Evolutionary conservation across 106 monocot genomes (phyloP).

Genomic region (Triglochin maritima): DNA sequence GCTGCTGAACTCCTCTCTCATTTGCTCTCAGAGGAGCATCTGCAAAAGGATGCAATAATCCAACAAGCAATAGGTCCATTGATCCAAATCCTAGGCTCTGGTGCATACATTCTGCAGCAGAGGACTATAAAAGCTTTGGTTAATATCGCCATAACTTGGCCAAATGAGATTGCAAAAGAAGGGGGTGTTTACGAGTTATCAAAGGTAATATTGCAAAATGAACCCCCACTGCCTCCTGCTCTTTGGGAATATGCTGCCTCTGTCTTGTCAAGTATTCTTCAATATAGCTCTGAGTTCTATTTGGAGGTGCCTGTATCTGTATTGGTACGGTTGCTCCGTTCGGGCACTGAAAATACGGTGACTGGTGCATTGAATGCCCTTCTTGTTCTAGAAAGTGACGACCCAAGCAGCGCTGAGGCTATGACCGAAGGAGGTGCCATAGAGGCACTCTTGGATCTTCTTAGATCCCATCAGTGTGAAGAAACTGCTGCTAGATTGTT

Average conservation of each 20-base stretch:
- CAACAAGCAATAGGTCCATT: slow-evolving; percentile 81
- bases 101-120: slow-evolving; percentile 72
- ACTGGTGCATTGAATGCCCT: slow-evolving; percentile 84
- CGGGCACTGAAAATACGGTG: slow-evolving; percentile 70
- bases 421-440: slow-evolving; percentile 95
- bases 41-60: slow-evolving; percentile 69
- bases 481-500: slow-evolving; percentile 89
- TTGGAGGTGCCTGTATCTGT: slow-evolving; percentile 92
- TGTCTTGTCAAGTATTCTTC: slow-evolving; percentile 73
- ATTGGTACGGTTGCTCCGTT: slow-evolving; percentile 75
- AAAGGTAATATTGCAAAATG: slow-evolving; percentile 85
- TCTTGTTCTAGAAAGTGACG: slow-evolving; percentile 85
- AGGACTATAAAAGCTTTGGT: slow-evolving; percentile 82
- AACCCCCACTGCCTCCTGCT: slow-evolving; percentile 66
- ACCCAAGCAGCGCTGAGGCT: slow-evolving; percentile 81
- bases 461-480: slow-evolving; percentile 81
- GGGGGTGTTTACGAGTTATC: slow-evolving; percentile 94
- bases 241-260: slow-evolving; percentile 97
- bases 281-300: slow-evolving; percentile 76
- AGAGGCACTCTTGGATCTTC: slow-evolving; percentile 81
- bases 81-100: slow-evolving; percentile 82
- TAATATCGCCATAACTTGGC: slow-evolving; percentile 70
- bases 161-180: slow-evolving; percentile 90
- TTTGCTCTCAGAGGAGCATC: slow-evolving; percentile 73
- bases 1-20: slow-evolving; percentile 96